These are phyloP conservation scores for Erodium moschatum DNA, from an alignment of 441 rosid genomes.

Conservation along the genomic window DNA sequence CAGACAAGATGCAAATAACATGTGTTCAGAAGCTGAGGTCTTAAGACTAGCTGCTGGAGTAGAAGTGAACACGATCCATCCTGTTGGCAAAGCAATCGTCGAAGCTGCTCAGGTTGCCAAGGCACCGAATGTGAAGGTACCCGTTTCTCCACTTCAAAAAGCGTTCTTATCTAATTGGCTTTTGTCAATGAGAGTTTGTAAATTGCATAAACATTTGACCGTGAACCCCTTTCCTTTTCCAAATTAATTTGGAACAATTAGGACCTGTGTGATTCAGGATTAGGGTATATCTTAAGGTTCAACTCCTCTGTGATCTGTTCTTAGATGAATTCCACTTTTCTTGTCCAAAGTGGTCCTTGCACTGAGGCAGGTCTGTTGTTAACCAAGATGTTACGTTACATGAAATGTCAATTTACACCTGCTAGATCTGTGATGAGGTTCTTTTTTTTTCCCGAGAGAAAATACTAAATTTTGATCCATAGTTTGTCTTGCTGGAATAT, in stretches of 20 bases:
- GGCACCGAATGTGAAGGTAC: constrained; percentile 49
- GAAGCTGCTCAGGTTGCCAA: constrained; percentile 61
- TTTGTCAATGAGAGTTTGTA: not conserved
- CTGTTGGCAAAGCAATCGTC: constrained; percentile 87
- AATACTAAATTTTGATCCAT: not conserved
- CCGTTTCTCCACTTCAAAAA: constrained; percentile 10
- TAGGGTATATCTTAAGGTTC: not conserved
- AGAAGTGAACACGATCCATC: constrained; percentile 84
- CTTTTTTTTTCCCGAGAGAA: not conserved
- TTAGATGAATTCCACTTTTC: not conserved
- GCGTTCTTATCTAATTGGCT: constrained; percentile 10
- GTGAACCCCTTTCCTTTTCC: not conserved
- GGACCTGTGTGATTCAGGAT: not conserved
- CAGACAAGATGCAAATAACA: constrained; percentile 37
- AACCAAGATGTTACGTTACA: not conserved
- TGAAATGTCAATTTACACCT: not conserved
- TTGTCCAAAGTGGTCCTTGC: not conserved
- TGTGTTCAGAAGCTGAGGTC: constrained; percentile 60
- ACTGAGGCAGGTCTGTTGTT: not conserved
- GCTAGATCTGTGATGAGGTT: not conserved
- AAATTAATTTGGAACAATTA: not conserved
- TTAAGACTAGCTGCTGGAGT: constrained; percentile 82
- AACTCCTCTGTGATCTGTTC: not conserved
- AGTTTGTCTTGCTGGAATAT: not conserved
- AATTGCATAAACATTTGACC: not conserved